phyloP scores from a whole-genome alignment of 2,329 filamentous ascomycete species.

The Botrytis cinerea region DNA sequence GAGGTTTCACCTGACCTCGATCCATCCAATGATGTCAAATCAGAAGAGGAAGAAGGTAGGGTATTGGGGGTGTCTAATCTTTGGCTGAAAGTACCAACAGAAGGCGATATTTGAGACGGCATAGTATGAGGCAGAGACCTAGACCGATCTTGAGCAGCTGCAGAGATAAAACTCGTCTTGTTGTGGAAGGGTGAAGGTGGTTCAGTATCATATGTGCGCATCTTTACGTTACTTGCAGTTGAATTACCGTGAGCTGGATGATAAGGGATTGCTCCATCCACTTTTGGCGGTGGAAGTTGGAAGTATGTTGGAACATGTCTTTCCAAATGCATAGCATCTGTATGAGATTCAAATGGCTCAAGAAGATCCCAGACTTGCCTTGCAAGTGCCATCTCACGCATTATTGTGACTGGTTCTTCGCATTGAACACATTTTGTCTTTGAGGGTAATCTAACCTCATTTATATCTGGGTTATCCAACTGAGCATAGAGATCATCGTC shows the following conservation, averaged over 20 bases:
- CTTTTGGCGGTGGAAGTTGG: slow-evolving; percentile 42
- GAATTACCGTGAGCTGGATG: slow-evolving; percentile 28
- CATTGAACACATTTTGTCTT: slow-evolving; percentile 43
- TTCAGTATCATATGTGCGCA: slow-evolving; percentile 23
- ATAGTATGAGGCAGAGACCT: slow-evolving; percentile 29
- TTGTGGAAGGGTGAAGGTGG: slow-evolving; percentile 26
- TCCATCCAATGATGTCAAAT: slow-evolving; percentile 29
- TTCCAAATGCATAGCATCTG: slow-evolving; percentile 45
- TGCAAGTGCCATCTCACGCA: slow-evolving; percentile 44
- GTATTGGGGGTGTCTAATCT: slow-evolving; percentile 28
- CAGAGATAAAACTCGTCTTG: slow-evolving; percentile 26
- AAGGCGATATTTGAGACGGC: slow-evolving; percentile 33
- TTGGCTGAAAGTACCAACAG: slow-evolving; percentile 18
- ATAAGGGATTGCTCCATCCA: slow-evolving; percentile 31
- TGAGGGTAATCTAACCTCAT: slow-evolving; percentile 35
- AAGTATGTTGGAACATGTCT: slow-evolving; percentile 44
- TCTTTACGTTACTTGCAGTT: slow-evolving; percentile 23
- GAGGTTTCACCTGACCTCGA: slow-evolving; percentile 24
- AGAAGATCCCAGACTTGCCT: slow-evolving; percentile 45
- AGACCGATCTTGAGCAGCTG: slow-evolving; percentile 25
- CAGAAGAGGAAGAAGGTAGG: slow-evolving; percentile 30
- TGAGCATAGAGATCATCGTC: slow-evolving; percentile 27
- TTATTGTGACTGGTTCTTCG: slow-evolving; percentile 41
- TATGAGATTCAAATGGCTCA: slow-evolving; percentile 43
- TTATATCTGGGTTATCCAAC: slow-evolving; percentile 29